Evolutionary conservation across 148 eudicot genomes (phyloP).

Genomic region (Silene uniflora): DNA sequence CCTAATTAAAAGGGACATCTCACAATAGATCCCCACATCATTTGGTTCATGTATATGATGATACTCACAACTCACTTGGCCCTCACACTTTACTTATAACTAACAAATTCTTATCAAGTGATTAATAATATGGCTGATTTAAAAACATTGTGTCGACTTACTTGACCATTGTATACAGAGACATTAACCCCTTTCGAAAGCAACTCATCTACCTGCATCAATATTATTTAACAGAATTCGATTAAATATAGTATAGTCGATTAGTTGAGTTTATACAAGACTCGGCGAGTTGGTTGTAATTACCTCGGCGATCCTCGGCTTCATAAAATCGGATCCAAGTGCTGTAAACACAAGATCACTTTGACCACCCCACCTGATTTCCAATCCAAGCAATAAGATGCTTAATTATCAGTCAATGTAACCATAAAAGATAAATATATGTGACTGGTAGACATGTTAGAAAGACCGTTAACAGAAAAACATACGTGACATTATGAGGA

Average conservation of each 20-base stretch:
- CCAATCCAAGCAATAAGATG: background rate
- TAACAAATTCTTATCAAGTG: background rate
- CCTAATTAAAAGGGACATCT: too few species aligned
- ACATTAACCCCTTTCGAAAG: constrained; percentile 51
- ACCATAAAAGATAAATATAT: too few species aligned
- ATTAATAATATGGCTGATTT: too few species aligned
- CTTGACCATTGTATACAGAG: constrained; percentile 65
- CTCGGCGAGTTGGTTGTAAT: background rate
- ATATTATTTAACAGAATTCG: background rate
- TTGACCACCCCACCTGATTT: constrained; percentile 77
- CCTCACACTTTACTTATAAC: too few species aligned
- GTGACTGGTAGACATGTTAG: too few species aligned
- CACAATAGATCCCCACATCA: too few species aligned
- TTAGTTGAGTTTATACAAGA: background rate
- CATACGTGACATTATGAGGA: constrained; percentile 60
- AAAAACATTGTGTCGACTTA: constrained; percentile 22
- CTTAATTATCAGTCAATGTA: background rate
- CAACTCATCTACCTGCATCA: constrained; percentile 55
- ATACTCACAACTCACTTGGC: too few species aligned
- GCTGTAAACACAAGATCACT: constrained; percentile 45
- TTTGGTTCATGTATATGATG: too few species aligned
- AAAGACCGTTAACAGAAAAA: too few species aligned
- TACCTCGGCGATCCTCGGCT: constrained; percentile 81
- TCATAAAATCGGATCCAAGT: constrained; percentile 73
- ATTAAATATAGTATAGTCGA: background rate